A percentile compares a stretch with the other conserved stretches of the same genome.
These are phyloP conservation scores for Pseudogymnoascus sp. DNA, from an alignment of 2,329 filamentous ascomycete genomes.

Conservation along the genomic window DNA sequence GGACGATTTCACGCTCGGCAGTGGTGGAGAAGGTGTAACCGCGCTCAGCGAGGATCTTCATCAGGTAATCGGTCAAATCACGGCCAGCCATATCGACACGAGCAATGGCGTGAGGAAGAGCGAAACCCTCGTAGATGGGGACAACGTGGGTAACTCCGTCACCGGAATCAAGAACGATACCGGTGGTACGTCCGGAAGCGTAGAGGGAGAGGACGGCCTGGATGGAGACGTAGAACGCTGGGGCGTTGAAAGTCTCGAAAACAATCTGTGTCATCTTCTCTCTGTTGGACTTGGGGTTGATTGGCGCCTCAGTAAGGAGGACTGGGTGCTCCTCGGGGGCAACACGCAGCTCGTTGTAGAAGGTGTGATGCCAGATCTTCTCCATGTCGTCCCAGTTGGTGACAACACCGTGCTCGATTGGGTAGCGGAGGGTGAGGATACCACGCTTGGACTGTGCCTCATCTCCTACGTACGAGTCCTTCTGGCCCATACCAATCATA, in stretches of 20 bases:
- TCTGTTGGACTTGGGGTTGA: conserved; percentile 99
- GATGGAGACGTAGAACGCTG: conserved; percentile 99
- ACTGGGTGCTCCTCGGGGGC: conserved; percentile 99
- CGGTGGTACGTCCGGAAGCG: conserved; percentile 99
- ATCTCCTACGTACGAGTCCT: conserved; percentile 99
- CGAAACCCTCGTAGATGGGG: conserved; percentile 99
- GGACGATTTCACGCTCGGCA: conserved; percentile 99
- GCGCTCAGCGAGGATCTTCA: conserved; percentile 99
- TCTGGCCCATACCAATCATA: conserved; percentile 99
- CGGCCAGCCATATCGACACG: conserved; percentile 99
- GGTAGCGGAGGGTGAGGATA: conserved; percentile 99
- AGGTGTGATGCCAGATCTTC: conserved; percentile 99
- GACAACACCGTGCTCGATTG: conserved; percentile 99
- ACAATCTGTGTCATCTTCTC: conserved; percentile 99
- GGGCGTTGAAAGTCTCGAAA: conserved; percentile 99
- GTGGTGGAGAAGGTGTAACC: conserved; percentile 99
- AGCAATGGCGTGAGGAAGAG: conserved; percentile 98
- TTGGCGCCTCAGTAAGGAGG: conserved; percentile 96
- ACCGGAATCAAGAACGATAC: conserved; percentile 99
- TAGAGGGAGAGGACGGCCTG: conserved; percentile 99
- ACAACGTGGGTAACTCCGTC: conserved; percentile 99
- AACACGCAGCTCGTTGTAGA: conserved; percentile 99
- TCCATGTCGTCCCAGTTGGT: conserved; percentile 99
- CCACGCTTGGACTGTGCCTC: conserved; percentile 99
- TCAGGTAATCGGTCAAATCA: conserved; percentile 99